Evolutionary conservation across 1,284 basidiomycete species (phyloP).

Genomic region (Ustilago loliicola): DNA sequence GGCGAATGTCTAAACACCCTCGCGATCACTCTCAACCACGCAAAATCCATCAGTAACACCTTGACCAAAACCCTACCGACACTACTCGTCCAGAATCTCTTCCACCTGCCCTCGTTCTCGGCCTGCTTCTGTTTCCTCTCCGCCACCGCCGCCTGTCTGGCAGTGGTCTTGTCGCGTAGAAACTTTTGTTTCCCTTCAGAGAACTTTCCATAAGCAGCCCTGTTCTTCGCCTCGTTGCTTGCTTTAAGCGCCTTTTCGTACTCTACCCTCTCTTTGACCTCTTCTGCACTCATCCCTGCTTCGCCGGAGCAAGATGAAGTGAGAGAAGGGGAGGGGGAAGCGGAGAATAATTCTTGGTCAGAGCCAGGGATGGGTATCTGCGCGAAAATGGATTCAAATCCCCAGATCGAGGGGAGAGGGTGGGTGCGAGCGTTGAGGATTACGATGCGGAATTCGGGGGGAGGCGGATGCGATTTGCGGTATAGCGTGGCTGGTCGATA

Average conservation of each 20-base stretch:
- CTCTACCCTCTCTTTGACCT: slow-evolving; percentile 36
- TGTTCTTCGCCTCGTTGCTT: slow-evolving; percentile 48
- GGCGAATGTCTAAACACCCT: slow-evolving; percentile 26
- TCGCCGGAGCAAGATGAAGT: neutral
- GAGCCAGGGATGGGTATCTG: slow-evolving; percentile 55
- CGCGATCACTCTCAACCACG: slow-evolving; percentile 3
- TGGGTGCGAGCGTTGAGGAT: slow-evolving; percentile 72
- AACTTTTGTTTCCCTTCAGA: slow-evolving; percentile 36
- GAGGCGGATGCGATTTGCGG: slow-evolving; percentile 81
- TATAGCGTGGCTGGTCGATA: slow-evolving; percentile 91
- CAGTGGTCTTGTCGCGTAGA: slow-evolving; percentile 23
- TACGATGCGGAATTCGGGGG: slow-evolving; percentile 88
- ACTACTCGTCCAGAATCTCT: neutral
- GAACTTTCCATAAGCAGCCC: slow-evolving; percentile 59
- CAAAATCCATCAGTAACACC: slow-evolving; percentile 27
- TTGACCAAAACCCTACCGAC: slow-evolving; percentile 8
- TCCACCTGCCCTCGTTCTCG: neutral
- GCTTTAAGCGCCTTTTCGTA: slow-evolving; percentile 48
- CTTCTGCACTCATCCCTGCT: slow-evolving; percentile 20
- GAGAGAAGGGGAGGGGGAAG: neutral
- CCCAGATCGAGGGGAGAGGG: slow-evolving; percentile 37
- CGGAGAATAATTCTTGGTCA: slow-evolving; percentile 32
- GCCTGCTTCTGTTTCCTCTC: neutral
- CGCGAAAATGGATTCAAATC: slow-evolving; percentile 61
- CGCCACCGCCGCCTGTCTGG: slow-evolving; percentile 13